Percentiles rank a stretch among this genome's conserved stretches.
phyloP scores from a whole-genome alignment of 176 grass and related monocot species.

The Avena eriantha region DNA sequence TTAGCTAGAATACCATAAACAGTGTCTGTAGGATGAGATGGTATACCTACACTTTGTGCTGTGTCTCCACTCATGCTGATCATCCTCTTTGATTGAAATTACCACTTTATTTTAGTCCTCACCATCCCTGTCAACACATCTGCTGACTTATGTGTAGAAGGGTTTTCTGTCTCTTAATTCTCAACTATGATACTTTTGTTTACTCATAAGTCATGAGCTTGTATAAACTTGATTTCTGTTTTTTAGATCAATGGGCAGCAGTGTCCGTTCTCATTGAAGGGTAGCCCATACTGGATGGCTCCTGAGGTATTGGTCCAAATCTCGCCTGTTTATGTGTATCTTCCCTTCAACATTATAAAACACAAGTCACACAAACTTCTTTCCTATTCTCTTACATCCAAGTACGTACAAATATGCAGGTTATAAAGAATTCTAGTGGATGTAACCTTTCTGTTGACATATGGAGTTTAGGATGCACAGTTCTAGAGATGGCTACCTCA shows the following conservation, averaged over 20 bases:
- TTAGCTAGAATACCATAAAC: constrained; percentile 26
- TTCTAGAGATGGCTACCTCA: constrained; percentile 98
- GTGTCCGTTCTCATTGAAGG: constrained; percentile 94
- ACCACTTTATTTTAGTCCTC: constrained; percentile 31
- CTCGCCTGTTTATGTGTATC: constrained; percentile 19
- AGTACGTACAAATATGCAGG: constrained; percentile 51
- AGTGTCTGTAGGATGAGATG: constrained; percentile 26
- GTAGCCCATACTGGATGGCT: constrained; percentile 99
- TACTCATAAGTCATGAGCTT: not conserved
- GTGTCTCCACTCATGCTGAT: constrained; percentile 5
- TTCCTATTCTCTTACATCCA: constrained; percentile 30
- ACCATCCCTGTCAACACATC: constrained; percentile 16
- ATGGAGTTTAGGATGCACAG: constrained; percentile 99
- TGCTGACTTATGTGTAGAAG: constrained; percentile 19
- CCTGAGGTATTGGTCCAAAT: constrained; percentile 77
- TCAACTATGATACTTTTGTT: not conserved
- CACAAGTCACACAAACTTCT: constrained; percentile 1
- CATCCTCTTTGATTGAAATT: constrained; percentile 24
- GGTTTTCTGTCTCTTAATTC: constrained; percentile 6
- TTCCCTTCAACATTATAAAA: constrained; percentile 3
- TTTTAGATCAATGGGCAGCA: constrained; percentile 92
- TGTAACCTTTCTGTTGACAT: constrained; percentile 98
- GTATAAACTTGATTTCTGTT: constrained; percentile 44
- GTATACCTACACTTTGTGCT: not conserved
- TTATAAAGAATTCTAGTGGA: constrained; percentile 94